Base-by-base conservation (phyloP, 495 filamentous ascomycete genomes). In the Cairneyella variabilis region DNA sequence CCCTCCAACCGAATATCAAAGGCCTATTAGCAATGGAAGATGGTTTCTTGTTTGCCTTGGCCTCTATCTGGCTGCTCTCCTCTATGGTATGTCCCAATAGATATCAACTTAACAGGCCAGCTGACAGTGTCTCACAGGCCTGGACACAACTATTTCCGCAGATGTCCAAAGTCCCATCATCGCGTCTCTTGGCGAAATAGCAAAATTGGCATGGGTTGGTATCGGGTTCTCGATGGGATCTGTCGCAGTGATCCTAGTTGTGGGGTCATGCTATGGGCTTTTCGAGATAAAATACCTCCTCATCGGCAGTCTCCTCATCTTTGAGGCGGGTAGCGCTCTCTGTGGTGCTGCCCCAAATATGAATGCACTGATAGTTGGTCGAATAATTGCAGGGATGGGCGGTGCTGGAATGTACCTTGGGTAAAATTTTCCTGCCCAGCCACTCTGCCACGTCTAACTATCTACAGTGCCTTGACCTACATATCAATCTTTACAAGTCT, bases 91-190 rank as follows among this genome's bases (percentile, higher is more conserved):
- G n/a, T n/a, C n/a, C n/a, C n/a, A n/a, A n/a, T n/a, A n/a, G n/a
- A n/a, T n/a, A n/a, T n/a, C n/a, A n/a, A n/a, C n/a, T n/a, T n/a
- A n/a, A n/a, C n/a, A n/a, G n/a, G n/a, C n/a, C n/a, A n/a, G n/a
- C n/a, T n/a, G n/a, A n/a, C n/a, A n/a, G n/a, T n/a, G n/a, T 3
- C 41, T 45, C 6, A 16, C 18, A 7, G 53, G 46, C 5, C 69
- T 85, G 9, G 83, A 85, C 54, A 80, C 75, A 17, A 85, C 79
- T 41, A 79, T 85, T 20, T 76, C 76, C 6, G 82, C 81, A 17
- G 72, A 81, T 51, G 64, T 84, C 7, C 79, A 82, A 61, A 71
- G 71, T 4, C 62, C 66, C 3, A 73, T 84, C 14, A 55, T 83
- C 43, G 63, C 69, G 23, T 30, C 46, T 0, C 76, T 85, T 23